These are phyloP conservation scores for Termitomyces sp. DNA, from an alignment of 768 basidiomycete species.

Conservation along the genomic window DNA sequence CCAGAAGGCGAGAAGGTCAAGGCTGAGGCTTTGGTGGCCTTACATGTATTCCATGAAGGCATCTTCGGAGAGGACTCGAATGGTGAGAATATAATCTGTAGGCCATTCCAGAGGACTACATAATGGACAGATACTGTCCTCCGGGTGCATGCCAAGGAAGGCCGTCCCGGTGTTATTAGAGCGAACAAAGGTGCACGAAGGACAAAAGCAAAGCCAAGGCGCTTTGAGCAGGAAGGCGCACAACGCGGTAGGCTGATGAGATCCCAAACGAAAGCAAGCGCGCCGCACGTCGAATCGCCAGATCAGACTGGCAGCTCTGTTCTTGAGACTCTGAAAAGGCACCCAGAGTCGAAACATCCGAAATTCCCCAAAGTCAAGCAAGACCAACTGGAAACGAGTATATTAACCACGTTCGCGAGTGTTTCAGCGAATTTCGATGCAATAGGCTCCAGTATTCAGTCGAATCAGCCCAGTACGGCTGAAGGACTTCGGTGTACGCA, in stretches of 20 bases:
- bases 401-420: background rate
- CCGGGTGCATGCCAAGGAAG: background rate
- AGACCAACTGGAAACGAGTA: background rate
- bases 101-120: background rate
- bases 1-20: background rate
- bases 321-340: background rate
- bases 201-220: background rate
- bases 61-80: background rate
- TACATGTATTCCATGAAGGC: background rate
- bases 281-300: background rate
- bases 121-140: background rate
- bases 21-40: background rate
- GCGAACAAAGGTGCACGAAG: background rate
- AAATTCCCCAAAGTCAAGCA: background rate
- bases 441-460: background rate
- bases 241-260: background rate
- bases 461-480: background rate
- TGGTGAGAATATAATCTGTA: background rate
- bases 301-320: background rate
- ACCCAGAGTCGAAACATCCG: background rate
- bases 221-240: background rate
- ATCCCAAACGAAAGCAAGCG: background rate
- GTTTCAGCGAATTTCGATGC: background rate
- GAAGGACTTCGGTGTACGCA: background rate
- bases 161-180: background rate